Percentiles rank a stretch among this genome's conserved stretches.
These are phyloP conservation scores for Hygrocybe punicea DNA, from an alignment of 768 basidiomycete genomes.

Conservation along the genomic window DNA sequence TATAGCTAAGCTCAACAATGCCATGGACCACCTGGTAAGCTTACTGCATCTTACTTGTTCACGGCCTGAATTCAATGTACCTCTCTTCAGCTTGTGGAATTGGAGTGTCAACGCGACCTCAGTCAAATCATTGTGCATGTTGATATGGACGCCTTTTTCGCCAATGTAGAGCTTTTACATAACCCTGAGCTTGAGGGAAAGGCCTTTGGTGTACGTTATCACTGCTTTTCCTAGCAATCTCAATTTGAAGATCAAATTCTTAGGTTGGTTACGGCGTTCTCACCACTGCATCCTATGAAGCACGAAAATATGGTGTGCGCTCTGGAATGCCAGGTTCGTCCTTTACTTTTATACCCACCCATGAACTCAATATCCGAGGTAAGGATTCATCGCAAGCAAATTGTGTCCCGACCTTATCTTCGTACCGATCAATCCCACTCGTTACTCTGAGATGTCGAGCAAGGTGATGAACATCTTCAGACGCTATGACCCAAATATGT, in stretches of 20 bases:
- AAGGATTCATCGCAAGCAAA: slow-evolving; percentile 89
- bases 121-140: slow-evolving; percentile 86
- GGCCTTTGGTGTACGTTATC: slow-evolving; percentile 59
- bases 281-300: slow-evolving; percentile 89
- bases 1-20: slow-evolving; percentile 53
- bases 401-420: slow-evolving; percentile 86
- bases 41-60: neutral
- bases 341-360: neutral
- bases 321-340: slow-evolving; percentile 89
- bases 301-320: slow-evolving; percentile 83
- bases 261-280: slow-evolving; percentile 81
- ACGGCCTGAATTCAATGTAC: neutral
- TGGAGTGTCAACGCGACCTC: slow-evolving; percentile 76
- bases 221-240: slow-evolving; percentile 12
- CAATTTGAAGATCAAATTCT: slow-evolving; percentile 14
- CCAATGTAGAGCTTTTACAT: slow-evolving; percentile 70
- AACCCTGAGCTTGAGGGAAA: slow-evolving; percentile 64
- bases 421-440: slow-evolving; percentile 52
- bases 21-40: slow-evolving; percentile 68
- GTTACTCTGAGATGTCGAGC: slow-evolving; percentile 68
- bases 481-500: slow-evolving; percentile 75
- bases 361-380: neutral
- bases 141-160: slow-evolving; percentile 94
- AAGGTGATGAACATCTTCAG: slow-evolving; percentile 67
- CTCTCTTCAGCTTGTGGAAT: slow-evolving; percentile 53